phyloP scores from a whole-genome alignment of 164 flowering plant species.

The Aristolochia californica region DNA sequence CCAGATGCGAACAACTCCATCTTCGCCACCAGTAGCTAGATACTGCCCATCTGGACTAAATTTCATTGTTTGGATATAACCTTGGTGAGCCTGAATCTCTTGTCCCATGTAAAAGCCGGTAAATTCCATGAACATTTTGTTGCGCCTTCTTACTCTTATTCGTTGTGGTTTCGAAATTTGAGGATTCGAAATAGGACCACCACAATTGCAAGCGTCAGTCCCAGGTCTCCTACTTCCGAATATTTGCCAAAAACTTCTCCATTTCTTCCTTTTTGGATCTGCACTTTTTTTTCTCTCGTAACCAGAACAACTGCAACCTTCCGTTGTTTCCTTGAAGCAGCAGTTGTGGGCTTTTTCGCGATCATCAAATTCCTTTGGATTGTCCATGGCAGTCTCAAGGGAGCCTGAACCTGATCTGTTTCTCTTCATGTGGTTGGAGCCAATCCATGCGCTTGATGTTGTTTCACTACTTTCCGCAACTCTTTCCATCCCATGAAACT shows the following conservation, averaged over 20 bases:
- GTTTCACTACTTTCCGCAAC: conserved; percentile 31
- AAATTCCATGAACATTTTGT: conserved; percentile 50
- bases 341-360: conserved; percentile 18
- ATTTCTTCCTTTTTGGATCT: conserved; percentile 17
- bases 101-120: conserved; percentile 46
- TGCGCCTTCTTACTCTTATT: conserved; percentile 29
- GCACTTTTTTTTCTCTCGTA: conserved; percentile 2
- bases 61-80: conserved; percentile 67
- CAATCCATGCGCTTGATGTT: conserved; percentile 20
- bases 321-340: neutral
- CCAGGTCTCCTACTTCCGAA: conserved; percentile 19
- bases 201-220: conserved; percentile 3
- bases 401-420: conserved; percentile 18
- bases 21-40: conserved; percentile 85
- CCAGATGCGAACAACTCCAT: conserved; percentile 84
- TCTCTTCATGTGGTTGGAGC: neutral
- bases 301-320: neutral
- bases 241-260: conserved; percentile 40
- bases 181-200: conserved; percentile 3
- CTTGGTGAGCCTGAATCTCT: conserved; percentile 70
- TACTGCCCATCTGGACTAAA: conserved; percentile 79
- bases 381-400: conserved; percentile 19
- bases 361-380: conserved; percentile 18
- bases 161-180: conserved; percentile 11
- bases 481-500: neutral